Percentiles rank a stretch among this genome's conserved stretches.
These are phyloP conservation scores for Zangia roseola DNA, from an alignment of 768 basidiomycete species.

Conservation along the genomic window DNA sequence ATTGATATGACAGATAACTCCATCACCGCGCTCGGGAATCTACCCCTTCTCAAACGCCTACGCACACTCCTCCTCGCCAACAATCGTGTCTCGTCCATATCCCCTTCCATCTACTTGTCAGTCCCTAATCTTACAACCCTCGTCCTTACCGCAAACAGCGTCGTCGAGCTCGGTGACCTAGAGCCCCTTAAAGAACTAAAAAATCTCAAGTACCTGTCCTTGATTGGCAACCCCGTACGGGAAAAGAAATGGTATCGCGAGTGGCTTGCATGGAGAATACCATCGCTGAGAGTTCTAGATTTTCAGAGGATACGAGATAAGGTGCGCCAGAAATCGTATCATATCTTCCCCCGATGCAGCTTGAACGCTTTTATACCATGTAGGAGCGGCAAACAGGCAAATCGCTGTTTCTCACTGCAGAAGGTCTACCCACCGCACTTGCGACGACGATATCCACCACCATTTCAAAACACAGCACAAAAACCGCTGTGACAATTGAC, in stretches of 20 bases:
- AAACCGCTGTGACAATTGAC: constrained; percentile 63
- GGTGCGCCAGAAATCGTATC: constrained; percentile 55
- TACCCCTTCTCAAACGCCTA: constrained; percentile 84
- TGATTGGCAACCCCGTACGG: constrained; percentile 80
- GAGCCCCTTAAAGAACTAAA: constrained; percentile 78
- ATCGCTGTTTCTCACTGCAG: constrained; percentile 76
- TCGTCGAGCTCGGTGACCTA: constrained; percentile 79
- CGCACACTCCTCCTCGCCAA: constrained; percentile 84
- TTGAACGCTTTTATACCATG: constrained; percentile 28
- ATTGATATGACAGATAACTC: constrained; percentile 95
- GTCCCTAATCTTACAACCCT: constrained; percentile 82
- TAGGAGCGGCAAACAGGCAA: constrained; percentile 81
- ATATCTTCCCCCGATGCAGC: constrained; percentile 18
- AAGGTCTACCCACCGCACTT: constrained; percentile 74
- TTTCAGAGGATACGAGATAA: constrained; percentile 94
- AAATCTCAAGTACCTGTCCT: constrained; percentile 69
- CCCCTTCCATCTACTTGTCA: constrained; percentile 77
- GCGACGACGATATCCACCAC: constrained; percentile 76
- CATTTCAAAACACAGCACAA: constrained; percentile 65
- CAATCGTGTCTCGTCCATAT: constrained; percentile 84
- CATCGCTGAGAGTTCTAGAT: constrained; percentile 87
- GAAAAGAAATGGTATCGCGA: constrained; percentile 97
- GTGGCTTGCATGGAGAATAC: constrained; percentile 90
- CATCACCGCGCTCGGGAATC: constrained; percentile 76
- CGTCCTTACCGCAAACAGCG: constrained; percentile 79